Conservation (phyloP, 441 rosid genomes). For the Erodium moschatum region DNA sequence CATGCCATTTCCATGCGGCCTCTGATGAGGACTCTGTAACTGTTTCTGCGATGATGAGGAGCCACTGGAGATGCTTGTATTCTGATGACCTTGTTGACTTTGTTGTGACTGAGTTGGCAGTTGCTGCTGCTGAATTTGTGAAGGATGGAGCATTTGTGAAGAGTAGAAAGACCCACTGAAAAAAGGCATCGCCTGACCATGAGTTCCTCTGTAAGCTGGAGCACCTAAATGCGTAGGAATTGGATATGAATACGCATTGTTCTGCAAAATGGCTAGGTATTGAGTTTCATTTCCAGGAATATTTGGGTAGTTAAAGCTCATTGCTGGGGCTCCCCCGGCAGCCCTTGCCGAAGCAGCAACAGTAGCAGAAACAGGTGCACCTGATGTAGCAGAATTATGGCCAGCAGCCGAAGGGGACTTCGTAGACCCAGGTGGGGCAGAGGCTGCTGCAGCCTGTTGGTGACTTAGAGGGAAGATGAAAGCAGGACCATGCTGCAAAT, state of each 20-base stretch:
- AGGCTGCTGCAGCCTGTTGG: constrained; percentile 60
- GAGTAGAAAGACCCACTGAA: constrained; percentile 78
- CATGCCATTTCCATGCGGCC: constrained; percentile 32
- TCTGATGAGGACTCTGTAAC: constrained; percentile 65
- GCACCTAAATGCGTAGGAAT: constrained; percentile 82
- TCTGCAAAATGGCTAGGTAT: constrained; percentile 82
- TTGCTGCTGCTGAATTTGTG: constrained; percentile 55
- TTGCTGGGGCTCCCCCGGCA: constrained; percentile 52
- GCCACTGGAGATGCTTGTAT: constrained; percentile 56
- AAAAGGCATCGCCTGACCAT: constrained; percentile 66
- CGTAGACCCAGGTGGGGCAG: constrained; percentile 50
- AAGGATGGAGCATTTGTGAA: constrained; percentile 80
- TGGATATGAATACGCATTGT: constrained; percentile 64
- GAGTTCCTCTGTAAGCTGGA: constrained; percentile 64
- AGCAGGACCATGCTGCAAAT: constrained; percentile 67
- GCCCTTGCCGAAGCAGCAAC: constrained; percentile 41
- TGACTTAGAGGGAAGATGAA: constrained; percentile 84
- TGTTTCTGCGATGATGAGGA: constrained; percentile 75
- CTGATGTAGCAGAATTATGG: constrained; percentile 27
- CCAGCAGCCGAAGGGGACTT: constrained; percentile 37
- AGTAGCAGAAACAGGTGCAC: constrained; percentile 32
- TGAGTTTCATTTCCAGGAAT: constrained; percentile 79
- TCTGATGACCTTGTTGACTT: constrained; percentile 58
- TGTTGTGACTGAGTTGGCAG: constrained; percentile 41
- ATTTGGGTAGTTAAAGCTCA: constrained; percentile 77